Percentiles rank a stretch among this genome's conserved stretches.
Evolutionary conservation across 352 stramenopile genomes (phyloP).

Genomic region (Phytophthora agathidicida): DNA sequence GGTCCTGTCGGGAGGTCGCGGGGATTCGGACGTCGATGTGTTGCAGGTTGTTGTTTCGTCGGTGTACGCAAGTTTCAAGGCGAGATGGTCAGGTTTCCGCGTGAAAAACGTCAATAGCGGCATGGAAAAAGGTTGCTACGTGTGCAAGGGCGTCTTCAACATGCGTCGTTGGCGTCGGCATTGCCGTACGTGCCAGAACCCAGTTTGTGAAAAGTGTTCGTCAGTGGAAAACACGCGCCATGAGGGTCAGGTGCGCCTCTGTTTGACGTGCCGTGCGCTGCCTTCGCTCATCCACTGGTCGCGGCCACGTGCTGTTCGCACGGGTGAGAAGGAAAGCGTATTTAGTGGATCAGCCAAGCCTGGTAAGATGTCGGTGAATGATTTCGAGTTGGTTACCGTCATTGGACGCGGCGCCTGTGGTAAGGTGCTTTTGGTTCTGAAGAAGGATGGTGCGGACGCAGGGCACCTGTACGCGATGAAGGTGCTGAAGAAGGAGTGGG

Average conservation of each 20-base stretch:
- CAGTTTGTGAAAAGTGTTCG: slow-evolving; percentile 74
- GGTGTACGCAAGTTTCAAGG: slow-evolving; percentile 73
- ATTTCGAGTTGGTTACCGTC: slow-evolving; percentile 78
- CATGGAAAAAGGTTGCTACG: slow-evolving; percentile 73
- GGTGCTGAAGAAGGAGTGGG: slow-evolving; percentile 82
- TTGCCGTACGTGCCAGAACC: slow-evolving; percentile 72
- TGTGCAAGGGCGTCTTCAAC: slow-evolving; percentile 71
- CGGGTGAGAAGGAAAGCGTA: slow-evolving; percentile 73
- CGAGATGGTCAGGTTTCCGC: slow-evolving; percentile 74
- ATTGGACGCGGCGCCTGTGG: slow-evolving; percentile 75
- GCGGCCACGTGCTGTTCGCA: slow-evolving; percentile 62
- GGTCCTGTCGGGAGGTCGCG: slow-evolving; percentile 47
- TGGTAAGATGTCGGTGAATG: slow-evolving; percentile 77
- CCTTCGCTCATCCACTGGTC: slow-evolving; percentile 78
- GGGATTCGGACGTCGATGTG: slow-evolving; percentile 55
- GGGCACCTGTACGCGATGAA: slow-evolving; percentile 79
- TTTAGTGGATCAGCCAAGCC: slow-evolving; percentile 68
- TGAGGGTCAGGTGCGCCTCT: slow-evolving; percentile 70
- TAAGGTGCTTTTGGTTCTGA: slow-evolving; percentile 73
- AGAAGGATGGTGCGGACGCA: slow-evolving; percentile 67
- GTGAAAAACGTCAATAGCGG: slow-evolving; percentile 75
- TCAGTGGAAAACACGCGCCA: slow-evolving; percentile 67
- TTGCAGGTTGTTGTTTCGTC: slow-evolving; percentile 58
- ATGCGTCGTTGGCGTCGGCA: slow-evolving; percentile 77
- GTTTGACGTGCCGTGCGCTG: slow-evolving; percentile 57